Conservation (phyloP, 495 filamentous ascomycete genomes). For the Parathielavia appendiculata region DNA sequence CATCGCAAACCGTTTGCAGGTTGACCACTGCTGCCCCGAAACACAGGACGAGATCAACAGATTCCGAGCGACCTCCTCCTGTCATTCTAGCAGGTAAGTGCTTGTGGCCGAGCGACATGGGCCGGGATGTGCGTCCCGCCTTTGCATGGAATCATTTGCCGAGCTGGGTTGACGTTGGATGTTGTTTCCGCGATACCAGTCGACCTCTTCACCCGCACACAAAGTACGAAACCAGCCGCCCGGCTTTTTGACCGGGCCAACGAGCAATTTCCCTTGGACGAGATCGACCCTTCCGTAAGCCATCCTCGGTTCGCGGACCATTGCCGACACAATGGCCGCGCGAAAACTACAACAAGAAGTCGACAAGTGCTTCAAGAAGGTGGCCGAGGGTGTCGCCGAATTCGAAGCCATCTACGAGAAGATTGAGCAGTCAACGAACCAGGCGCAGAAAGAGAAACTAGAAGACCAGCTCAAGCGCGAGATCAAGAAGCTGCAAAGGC, state of each 20-base stretch:
- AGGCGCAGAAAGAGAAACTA: conserved; percentile 94
- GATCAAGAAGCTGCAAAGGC: conserved; percentile 98
- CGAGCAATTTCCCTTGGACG: conserved; percentile 4
- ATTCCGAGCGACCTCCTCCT: too few relatives aligned
- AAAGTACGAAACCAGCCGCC: neutral
- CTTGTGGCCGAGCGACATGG: neutral
- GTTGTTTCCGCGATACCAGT: conserved; percentile 1
- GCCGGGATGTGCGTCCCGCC: too few relatives aligned
- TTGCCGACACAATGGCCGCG: conserved; percentile 67
- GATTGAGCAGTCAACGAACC: conserved; percentile 81
- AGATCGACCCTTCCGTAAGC: neutral
- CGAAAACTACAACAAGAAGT: conserved; percentile 95
- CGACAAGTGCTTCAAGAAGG: conserved; percentile 98
- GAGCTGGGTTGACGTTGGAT: neutral
- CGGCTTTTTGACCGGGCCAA: conserved; percentile 4
- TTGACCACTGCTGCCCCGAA: neutral
- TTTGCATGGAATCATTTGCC: neutral
- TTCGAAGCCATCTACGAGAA: conserved; percentile 96
- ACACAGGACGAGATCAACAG: too few relatives aligned
- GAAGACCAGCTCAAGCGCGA: conserved; percentile 97
- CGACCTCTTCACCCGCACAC: neutral
- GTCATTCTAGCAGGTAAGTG: too few relatives aligned
- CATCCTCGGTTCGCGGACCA: neutral
- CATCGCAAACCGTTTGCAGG: conserved; percentile 10
- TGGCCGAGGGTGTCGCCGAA: conserved; percentile 80